These are phyloP conservation scores for Suillus hirtellus DNA, from an alignment of 768 basidiomycete species.

Conservation along the genomic window DNA sequence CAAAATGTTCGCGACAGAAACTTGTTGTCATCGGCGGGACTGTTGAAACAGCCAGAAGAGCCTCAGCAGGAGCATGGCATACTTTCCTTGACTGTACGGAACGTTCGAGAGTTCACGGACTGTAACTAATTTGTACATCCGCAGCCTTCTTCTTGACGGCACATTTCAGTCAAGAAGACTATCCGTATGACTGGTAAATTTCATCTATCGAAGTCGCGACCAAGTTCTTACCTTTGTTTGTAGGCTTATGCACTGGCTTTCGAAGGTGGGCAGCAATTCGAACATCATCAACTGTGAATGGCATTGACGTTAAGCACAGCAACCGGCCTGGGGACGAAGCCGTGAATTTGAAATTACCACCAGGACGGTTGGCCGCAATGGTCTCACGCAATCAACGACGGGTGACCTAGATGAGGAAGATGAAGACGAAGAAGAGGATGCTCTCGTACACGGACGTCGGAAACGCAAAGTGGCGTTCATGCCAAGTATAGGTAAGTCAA, in stretches of 20 bases:
- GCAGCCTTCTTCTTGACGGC: slow-evolving; percentile 85
- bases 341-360: slow-evolving; percentile 91
- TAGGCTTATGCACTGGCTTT: slow-evolving; percentile 89
- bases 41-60: slow-evolving; percentile 80
- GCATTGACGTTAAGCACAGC: slow-evolving; percentile 45
- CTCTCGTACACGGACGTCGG: slow-evolving; percentile 63
- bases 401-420: slow-evolving; percentile 84
- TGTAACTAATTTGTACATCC: slow-evolving; percentile 25
- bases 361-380: slow-evolving; percentile 63
- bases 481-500: slow-evolving; percentile 71
- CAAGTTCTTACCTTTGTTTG: slow-evolving; percentile 13
- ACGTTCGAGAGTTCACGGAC: slow-evolving; percentile 7
- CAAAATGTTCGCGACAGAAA: slow-evolving; percentile 51
- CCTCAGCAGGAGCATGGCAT: slow-evolving; percentile 84
- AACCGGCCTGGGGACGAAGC: slow-evolving; percentile 88
- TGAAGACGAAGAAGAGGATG: slow-evolving; percentile 57
- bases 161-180: slow-evolving; percentile 86
- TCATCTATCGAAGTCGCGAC: slow-evolving; percentile 4
- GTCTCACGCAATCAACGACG: slow-evolving; percentile 63
- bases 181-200: slow-evolving; percentile 79
- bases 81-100: slow-evolving; percentile 79
- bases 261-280: slow-evolving; percentile 53
- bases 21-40: slow-evolving; percentile 89
- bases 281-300: slow-evolving; percentile 6
- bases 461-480: slow-evolving; percentile 84